Conservation (phyloP, 2,329 filamentous ascomycete species). For the Alternaria sp. region DNA sequence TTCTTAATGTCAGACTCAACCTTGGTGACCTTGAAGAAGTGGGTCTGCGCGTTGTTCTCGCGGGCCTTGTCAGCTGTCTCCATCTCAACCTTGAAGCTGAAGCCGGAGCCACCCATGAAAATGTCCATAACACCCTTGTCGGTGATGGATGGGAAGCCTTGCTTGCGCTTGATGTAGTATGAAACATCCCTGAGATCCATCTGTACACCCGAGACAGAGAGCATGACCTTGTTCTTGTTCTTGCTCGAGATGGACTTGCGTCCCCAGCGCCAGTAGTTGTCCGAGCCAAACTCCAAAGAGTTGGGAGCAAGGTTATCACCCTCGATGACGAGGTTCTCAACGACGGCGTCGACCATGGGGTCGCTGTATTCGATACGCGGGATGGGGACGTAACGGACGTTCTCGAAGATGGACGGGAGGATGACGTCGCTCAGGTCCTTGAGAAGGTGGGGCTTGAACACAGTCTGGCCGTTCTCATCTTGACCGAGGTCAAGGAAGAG, state of each 20-base stretch:
- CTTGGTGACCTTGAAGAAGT: constrained; percentile 95
- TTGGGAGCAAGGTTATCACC: constrained; percentile 98
- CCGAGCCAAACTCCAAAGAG: constrained; percentile 81
- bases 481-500: constrained; percentile 90
- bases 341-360: constrained; percentile 79
- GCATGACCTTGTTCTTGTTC: constrained; percentile 82
- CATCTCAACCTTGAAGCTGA: constrained; percentile 90
- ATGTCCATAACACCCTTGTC: constrained; percentile 91
- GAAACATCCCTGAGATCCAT: constrained; percentile 81
- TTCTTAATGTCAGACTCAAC: constrained; percentile 82
- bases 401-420: constrained; percentile 81
- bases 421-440: constrained; percentile 90
- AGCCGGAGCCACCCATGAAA: constrained; percentile 82
- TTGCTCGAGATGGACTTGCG: constrained; percentile 85
- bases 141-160: constrained; percentile 86
- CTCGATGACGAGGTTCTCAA: constrained; percentile 95
- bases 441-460: constrained; percentile 90
- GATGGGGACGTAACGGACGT: constrained; percentile 86
- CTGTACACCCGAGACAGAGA: constrained; percentile 88
- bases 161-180: constrained; percentile 94
- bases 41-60: constrained; percentile 64
- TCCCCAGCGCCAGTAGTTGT: constrained; percentile 95
- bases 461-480: constrained; percentile 80
- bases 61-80: constrained; percentile 73
- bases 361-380: constrained; percentile 94